A percentile compares a stretch with the other conserved stretches of the same genome.
These are phyloP conservation scores for Diaporthe citriasiana DNA, from an alignment of 2,329 filamentous ascomycete genomes.

Conservation along the genomic window DNA sequence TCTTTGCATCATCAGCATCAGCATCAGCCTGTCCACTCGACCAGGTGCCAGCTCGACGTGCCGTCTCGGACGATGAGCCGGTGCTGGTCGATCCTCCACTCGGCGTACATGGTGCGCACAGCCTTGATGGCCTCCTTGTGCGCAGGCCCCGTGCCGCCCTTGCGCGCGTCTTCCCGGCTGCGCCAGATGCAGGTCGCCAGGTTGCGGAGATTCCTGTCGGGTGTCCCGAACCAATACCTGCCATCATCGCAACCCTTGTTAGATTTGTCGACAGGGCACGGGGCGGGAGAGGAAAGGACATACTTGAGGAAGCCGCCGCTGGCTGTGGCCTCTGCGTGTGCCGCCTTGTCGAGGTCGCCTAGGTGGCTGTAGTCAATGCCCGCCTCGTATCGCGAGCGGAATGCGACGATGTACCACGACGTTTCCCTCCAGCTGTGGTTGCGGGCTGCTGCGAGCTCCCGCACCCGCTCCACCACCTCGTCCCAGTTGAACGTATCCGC, in stretches of 20 bases:
- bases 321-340: constrained; percentile 83
- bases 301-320: constrained; percentile 87
- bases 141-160: constrained; percentile 71
- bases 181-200: constrained; percentile 84
- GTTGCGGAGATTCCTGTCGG: constrained; percentile 79
- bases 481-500: constrained; percentile 82
- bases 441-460: constrained; percentile 62
- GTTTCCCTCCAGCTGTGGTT: constrained; percentile 70
- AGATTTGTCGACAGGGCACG: not conserved
- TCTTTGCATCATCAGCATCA: not conserved
- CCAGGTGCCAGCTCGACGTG: constrained; percentile 45
- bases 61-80: constrained; percentile 77
- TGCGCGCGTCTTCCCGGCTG: constrained; percentile 69
- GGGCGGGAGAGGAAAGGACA: constrained; percentile 45
- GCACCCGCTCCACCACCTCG: constrained; percentile 71
- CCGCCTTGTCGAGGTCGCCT: constrained; percentile 80
- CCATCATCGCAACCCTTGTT: constrained; percentile 34
- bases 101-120: constrained; percentile 73
- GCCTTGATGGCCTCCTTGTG: constrained; percentile 76
- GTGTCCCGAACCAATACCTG: constrained; percentile 89
- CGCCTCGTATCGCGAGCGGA: constrained; percentile 79
- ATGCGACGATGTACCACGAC: constrained; percentile 87
- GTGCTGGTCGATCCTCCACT: constrained; percentile 79
- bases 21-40: constrained; percentile 43
- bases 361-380: constrained; percentile 78